phyloP scores from a whole-genome alignment of 495 filamentous ascomycete genomes.

The Chlorociboria aeruginascens region DNA sequence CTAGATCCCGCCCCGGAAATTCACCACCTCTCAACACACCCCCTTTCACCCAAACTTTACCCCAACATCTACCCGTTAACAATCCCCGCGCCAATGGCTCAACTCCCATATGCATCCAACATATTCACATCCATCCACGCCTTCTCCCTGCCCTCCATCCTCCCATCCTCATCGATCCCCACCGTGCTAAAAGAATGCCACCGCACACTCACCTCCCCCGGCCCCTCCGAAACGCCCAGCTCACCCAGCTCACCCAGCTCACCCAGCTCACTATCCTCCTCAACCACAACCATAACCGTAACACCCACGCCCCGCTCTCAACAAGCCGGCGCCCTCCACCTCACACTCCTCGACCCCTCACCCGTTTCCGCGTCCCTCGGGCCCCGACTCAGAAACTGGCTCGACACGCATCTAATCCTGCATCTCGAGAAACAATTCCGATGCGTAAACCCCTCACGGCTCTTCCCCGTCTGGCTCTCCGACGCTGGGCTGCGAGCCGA shows the following conservation, averaged over 20 bases:
- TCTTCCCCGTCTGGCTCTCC: conserved; percentile 31
- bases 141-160: conserved; percentile 10
- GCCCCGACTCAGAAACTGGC: conserved; percentile 32
- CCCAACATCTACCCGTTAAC: conserved; percentile 14
- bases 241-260: neutral
- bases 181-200: conserved; percentile 17
- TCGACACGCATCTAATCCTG: conserved; percentile 33
- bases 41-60: conserved; percentile 14
- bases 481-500: conserved; percentile 22
- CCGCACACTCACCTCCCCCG: conserved; percentile 7
- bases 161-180: conserved; percentile 15
- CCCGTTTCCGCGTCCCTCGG: conserved; percentile 31
- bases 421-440: conserved; percentile 33
- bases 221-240: neutral
- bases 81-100: conserved; percentile 1
- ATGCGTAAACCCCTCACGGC: conserved; percentile 29
- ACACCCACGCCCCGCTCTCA: neutral
- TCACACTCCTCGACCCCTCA: conserved; percentile 34
- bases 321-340: conserved; percentile 13
- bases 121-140: conserved; percentile 13
- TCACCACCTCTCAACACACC: conserved; percentile 13
- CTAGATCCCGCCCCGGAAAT: conserved; percentile 2
- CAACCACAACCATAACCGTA: neutral
- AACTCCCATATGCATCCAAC: conserved; percentile 17
- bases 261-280: neutral